Base-by-base conservation (phyloP, 2,329 filamentous ascomycete species). In the Scytalidium sp. region DNA sequence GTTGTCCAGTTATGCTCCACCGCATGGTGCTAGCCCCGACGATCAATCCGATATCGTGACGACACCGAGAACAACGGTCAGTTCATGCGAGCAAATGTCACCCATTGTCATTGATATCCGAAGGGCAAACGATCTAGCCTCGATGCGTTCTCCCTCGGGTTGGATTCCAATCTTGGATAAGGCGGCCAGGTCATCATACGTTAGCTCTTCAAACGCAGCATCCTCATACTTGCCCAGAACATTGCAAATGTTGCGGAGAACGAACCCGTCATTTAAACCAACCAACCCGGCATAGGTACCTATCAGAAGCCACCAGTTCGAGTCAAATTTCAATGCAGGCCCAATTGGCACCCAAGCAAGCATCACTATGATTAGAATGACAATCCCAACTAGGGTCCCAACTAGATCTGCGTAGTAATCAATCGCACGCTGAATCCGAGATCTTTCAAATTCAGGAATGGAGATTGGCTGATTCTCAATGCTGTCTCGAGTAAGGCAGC, bases 261-360 rank as follows among this genome's bases (percentile, higher is more conserved):
- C 66, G 47, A 75, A 75, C 20, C 69, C 68, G 52, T 75, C 71
- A 40, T 69, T 62, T 36, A 74, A 59, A 4, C 72, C 72, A 44
- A 75, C 62, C n/a, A 75, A 61, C 1, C 72, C 72, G 0, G 72
- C 70, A 54, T 74, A 75, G 0, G 71, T 75, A 19, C 72, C 72
- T 42, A 75, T 74, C 13, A 74, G 61, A 0, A 75, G 67, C 67
- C 70, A 74, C 72, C 72, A 75, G 58, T 70, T 74, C 47, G 61
- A 53, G 51, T 67, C 64, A 53, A 71, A 75, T 1, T 60, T 44
- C 53, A 75, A 62, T 2, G 60, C 50, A 3, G 67, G 65, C 2
- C 71, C 72, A 7, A 72, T 60, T 6, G 62, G 59, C 3, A 68
- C 46, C 71, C 72, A 75, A 2, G 60, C 56, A 11, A 64, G 51